Percentiles rank a stretch among this genome's conserved stretches.
phyloP scores from a whole-genome alignment of 345 rosid species.

The Populus deltoides region DNA sequence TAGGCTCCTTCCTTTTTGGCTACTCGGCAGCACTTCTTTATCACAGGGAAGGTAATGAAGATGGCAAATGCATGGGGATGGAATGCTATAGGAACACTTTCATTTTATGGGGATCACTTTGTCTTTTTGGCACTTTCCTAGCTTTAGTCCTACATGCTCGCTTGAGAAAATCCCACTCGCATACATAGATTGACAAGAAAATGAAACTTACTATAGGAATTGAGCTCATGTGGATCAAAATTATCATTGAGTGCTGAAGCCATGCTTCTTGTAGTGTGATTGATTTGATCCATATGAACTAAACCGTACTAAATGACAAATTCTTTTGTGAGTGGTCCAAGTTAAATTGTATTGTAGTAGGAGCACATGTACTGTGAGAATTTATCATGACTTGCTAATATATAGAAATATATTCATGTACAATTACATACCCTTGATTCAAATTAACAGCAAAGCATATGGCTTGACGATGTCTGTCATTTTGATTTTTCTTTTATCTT shows the following conservation, averaged over 20 bases:
- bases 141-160: conserved; percentile 54
- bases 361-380: too few species aligned
- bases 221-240: not conserved
- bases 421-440: too few species aligned
- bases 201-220: not conserved
- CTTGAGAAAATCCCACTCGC: conserved; percentile 46
- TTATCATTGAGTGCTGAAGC: not conserved
- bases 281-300: not conserved
- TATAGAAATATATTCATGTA: too few species aligned
- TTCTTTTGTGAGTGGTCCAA: too few species aligned
- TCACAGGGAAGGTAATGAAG: conserved; percentile 31
- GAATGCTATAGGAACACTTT: conserved; percentile 63
- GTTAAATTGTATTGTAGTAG: too few species aligned
- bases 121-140: conserved; percentile 49
- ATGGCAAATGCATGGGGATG: conserved; percentile 62
- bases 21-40: conserved; percentile 64
- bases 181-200: not conserved
- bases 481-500: too few species aligned
- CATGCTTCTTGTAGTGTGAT: not conserved
- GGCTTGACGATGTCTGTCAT: too few species aligned
- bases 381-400: too few species aligned
- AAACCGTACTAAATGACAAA: too few species aligned
- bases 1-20: conserved; percentile 78
- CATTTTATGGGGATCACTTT: conserved; percentile 64
- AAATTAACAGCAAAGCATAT: too few species aligned